A percentile compares a stretch with the other conserved stretches of the same genome.
Evolutionary conservation across 805 yeast species (phyloP).

Genomic region (Candida khao-thaluensis): DNA sequence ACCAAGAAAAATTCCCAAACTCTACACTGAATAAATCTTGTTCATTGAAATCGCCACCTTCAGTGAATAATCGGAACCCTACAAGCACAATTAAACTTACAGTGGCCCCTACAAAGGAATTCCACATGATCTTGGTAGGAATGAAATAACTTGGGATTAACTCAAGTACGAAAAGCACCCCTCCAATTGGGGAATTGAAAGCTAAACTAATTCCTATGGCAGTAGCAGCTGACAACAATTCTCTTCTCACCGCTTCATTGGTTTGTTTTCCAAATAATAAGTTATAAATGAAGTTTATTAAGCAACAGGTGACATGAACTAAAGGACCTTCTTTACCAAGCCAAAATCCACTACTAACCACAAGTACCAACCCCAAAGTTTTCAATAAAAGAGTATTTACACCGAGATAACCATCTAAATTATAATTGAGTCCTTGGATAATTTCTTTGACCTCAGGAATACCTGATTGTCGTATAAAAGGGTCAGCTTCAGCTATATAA

Average conservation of each 20-base stretch:
- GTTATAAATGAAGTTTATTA: slow-evolving; percentile 38
- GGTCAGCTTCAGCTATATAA: slow-evolving; percentile 26
- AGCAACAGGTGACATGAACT: slow-evolving; percentile 73
- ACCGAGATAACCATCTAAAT: slow-evolving; percentile 48
- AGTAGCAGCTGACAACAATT: slow-evolving; percentile 67
- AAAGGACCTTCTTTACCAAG: slow-evolving; percentile 86
- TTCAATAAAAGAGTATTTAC: slow-evolving; percentile 53
- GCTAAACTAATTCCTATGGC: slow-evolving; percentile 87
- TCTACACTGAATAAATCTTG: slow-evolving; percentile 61
- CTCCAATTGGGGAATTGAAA: slow-evolving; percentile 85
- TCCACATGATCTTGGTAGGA: slow-evolving; percentile 73
- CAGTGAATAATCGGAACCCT: slow-evolving; percentile 39
- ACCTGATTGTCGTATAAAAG: slow-evolving; percentile 50
- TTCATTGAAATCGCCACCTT: slow-evolving; percentile 41
- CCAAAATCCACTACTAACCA: slow-evolving; percentile 77
- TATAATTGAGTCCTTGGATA: slow-evolving; percentile 60
- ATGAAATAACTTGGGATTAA: slow-evolving; percentile 62
- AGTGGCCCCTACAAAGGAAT: slow-evolving; percentile 77
- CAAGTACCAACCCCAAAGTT: slow-evolving; percentile 56
- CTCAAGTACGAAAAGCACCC: slow-evolving; percentile 76
- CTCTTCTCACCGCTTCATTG: slow-evolving; percentile 64
- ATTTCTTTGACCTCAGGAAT: slow-evolving; percentile 72
- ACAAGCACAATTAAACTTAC: slow-evolving; percentile 60
- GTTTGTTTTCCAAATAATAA: slow-evolving; percentile 14
- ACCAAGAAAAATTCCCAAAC: slow-evolving; percentile 69